phyloP scores from a whole-genome alignment of 2,329 filamentous ascomycete genomes.

The Ceratocystis destructans region DNA sequence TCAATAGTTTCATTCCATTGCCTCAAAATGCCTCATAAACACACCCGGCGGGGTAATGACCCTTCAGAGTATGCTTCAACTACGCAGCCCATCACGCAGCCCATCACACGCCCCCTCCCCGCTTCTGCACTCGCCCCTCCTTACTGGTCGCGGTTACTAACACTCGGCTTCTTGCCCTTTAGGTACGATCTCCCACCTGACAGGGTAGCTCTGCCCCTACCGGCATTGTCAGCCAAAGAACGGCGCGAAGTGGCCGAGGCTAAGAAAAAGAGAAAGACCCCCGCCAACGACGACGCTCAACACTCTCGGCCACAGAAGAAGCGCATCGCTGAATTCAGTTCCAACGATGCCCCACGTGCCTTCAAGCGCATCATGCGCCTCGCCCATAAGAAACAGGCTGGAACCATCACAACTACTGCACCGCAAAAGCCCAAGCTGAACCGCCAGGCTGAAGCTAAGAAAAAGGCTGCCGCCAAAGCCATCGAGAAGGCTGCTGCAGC shows the following conservation, averaged over 20 bases:
- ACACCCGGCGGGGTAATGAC: constrained; percentile 52
- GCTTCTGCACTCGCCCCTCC: neutral
- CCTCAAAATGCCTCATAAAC: constrained; percentile 67
- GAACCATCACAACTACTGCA: constrained; percentile 14
- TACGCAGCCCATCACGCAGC: neutral
- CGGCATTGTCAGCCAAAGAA: constrained; percentile 15
- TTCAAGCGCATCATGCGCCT: constrained; percentile 77
- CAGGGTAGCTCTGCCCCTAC: constrained; percentile 13
- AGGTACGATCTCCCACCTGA: constrained; percentile 16
- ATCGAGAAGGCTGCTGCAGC: constrained; percentile 47
- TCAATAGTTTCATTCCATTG: neutral
- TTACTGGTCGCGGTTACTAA: neutral
- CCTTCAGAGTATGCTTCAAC: constrained; percentile 35
- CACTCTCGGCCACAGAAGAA: constrained; percentile 24
- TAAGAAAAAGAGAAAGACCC: constrained; percentile 22
- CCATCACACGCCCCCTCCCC: neutral
- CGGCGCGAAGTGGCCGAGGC: constrained; percentile 20
- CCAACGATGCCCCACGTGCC: constrained; percentile 72
- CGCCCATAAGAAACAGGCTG: constrained; percentile 29
- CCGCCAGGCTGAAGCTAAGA: constrained; percentile 10
- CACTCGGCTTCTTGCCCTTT: neutral
- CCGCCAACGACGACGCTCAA: constrained; percentile 32
- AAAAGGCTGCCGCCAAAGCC: constrained; percentile 23
- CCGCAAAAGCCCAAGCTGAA: constrained; percentile 22
- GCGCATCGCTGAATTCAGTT: constrained; percentile 27